phyloP scores from a whole-genome alignment of 1,284 basidiomycete species.

The Hymenochaete sp. region DNA sequence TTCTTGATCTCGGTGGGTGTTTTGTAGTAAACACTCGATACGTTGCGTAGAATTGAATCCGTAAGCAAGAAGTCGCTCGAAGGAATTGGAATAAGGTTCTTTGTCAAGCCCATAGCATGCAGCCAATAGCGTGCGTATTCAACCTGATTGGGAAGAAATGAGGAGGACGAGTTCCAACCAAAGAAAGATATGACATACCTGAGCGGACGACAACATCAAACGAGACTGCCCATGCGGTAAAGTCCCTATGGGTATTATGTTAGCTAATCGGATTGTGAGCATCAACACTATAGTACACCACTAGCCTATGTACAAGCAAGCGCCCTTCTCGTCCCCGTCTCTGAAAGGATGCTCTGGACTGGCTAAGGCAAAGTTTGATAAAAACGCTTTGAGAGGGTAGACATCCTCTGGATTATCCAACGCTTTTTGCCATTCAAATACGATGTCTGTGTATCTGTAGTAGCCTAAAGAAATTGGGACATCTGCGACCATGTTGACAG shows the following conservation, averaged over 20 bases:
- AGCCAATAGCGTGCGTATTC: conserved; percentile 83
- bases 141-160: conserved; percentile 70
- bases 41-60: conserved; percentile 41
- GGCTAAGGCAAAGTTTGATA: conserved; percentile 57
- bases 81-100: conserved; percentile 55
- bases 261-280: neutral
- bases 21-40: conserved; percentile 49
- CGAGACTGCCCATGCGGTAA: conserved; percentile 25
- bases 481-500: no score
- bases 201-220: conserved; percentile 73
- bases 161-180: no score
- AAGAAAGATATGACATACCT: no score
- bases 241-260: conserved; percentile 6
- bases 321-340: conserved; percentile 48
- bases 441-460: conserved; percentile 73
- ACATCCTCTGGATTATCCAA: conserved; percentile 42
- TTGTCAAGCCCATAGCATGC: conserved; percentile 61
- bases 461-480: conserved; percentile 42
- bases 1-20: conserved; percentile 45
- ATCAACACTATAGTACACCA: neutral
- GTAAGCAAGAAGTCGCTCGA: conserved; percentile 64
- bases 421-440: conserved; percentile 56
- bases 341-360: conserved; percentile 68
- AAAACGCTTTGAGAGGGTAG: conserved; percentile 57
- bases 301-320: conserved; percentile 65